These are phyloP conservation scores for Diaporthe destruens DNA, from an alignment of 2,329 filamentous ascomycete species.

Conservation along the genomic window DNA sequence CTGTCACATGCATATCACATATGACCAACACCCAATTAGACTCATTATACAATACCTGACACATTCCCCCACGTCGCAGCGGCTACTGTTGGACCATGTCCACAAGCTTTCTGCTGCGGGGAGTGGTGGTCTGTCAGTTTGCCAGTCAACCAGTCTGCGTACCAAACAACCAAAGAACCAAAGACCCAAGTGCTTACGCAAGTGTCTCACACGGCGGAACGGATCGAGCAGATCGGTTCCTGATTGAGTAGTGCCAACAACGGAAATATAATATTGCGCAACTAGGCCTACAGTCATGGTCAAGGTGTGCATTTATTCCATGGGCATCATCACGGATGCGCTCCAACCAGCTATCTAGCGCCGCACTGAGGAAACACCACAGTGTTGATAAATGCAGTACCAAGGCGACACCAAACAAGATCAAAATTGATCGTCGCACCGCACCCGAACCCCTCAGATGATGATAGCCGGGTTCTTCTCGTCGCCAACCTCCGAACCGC, in stretches of 20 bases:
- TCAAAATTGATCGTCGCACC: not conserved
- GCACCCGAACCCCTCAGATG: not conserved
- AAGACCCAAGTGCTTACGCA: slow-evolving; percentile 1
- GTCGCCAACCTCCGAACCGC: not conserved
- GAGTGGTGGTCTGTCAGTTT: too few relatives aligned
- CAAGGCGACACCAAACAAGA: not conserved
- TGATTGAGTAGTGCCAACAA: not conserved
- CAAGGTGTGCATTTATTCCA: not conserved
- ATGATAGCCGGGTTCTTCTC: slow-evolving; percentile 15
- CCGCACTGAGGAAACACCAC: not conserved
- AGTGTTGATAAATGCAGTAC: not conserved
- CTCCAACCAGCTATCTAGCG: slow-evolving; percentile 5
- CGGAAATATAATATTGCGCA: not conserved
- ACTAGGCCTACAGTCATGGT: not conserved
- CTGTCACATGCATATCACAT: slow-evolving; percentile 12
- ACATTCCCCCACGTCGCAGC: not conserved
- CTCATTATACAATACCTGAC: slow-evolving; percentile 15
- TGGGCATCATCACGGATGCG: not conserved
- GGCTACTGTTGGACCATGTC: not conserved
- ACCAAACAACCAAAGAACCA: too few relatives aligned
- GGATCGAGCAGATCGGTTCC: slow-evolving; percentile 22
- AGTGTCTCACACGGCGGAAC: slow-evolving; percentile 3
- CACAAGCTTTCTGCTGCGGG: not conserved
- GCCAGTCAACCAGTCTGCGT: too few relatives aligned
- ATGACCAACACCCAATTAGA: not conserved